Evolutionary conservation across 805 yeast species (phyloP), one percentile per base, ranked within the genome.

Genomic region (Cyberlindnera meyerae): DNA sequence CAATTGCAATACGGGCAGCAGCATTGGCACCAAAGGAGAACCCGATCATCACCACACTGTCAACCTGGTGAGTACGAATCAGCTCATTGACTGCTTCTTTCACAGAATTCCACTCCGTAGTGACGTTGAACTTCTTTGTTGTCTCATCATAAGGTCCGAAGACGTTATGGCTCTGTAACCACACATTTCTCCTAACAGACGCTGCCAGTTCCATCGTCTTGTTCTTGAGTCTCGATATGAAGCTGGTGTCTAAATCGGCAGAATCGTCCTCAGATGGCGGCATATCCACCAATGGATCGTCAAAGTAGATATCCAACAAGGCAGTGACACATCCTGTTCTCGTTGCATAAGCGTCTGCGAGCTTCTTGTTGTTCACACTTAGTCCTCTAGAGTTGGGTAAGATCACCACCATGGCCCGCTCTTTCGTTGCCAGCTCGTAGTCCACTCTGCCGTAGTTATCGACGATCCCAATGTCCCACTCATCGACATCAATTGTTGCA

Each of bases 261-360:
- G n/a, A n/a, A n/a, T n/a, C 39, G 11, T 25, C 3, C 9, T 28
- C 29, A 3, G 28, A 31, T 6, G 34, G 15, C 4, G 41, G 41
- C 2, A 32, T 4, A 21, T 42, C 48, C 3, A 37, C n/a, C 24
- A 52, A 37, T 5, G 52, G 42, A 31, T 52, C 55, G 24, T 40
- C 31, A 24, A 44, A 47, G 38, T 52, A 52, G 3, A 49, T 25
- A 27, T 52, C 57, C 11, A 52, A 18, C 11, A 52, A 24, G 2
- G 55, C 54, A 27, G 49, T 47, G 14, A 52, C 57, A 40, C 57
- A 52, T 2, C 57, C 57, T 5, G 57, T 45, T 24, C 57, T 43
- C 4, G 52, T 45, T 0, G 57, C 46, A 29, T 52, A 52, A 0
- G 55, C 57, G 36, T 52, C 57, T 1, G 57, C 55, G 2, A 52